Percentiles rank a stretch among this genome's conserved stretches.
Conservation (phyloP, 495 filamentous ascomycete genomes). For the Hypoxylon crocopeplum region DNA sequence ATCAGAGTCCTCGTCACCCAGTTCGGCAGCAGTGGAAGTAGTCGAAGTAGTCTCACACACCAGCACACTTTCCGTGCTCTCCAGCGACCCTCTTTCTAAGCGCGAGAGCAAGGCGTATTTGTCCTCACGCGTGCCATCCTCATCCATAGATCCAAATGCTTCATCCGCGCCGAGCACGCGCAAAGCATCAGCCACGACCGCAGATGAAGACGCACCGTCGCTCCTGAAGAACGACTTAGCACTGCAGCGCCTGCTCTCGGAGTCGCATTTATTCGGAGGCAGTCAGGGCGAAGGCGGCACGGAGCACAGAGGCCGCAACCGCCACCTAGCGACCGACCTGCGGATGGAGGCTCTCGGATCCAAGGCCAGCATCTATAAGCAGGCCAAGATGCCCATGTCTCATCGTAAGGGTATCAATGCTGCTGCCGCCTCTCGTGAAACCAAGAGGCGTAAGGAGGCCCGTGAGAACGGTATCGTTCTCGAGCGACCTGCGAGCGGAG, state of each 20-base stretch:
- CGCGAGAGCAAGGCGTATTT: constrained; percentile 79
- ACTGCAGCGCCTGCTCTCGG: constrained; percentile 83
- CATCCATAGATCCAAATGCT: constrained; percentile 36
- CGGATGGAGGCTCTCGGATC: constrained; percentile 82
- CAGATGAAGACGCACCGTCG: constrained; percentile 58
- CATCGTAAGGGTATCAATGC: constrained; percentile 79
- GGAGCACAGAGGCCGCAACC: constrained; percentile 53
- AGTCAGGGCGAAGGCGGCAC: constrained; percentile 64
- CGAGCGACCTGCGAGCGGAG: constrained; percentile 63
- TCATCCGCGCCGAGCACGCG: constrained; percentile 36
- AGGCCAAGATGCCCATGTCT: constrained; percentile 83
- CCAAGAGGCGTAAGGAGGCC: constrained; percentile 75
- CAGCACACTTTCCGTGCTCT: constrained; percentile 38
- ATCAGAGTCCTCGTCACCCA: constrained; percentile 1
- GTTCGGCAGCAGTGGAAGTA: constrained; percentile 22
- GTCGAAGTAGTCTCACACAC: constrained; percentile 74
- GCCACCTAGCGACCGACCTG: constrained; percentile 79
- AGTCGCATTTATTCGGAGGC: constrained; percentile 86
- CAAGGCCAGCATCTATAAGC: constrained; percentile 72
- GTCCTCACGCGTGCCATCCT: constrained; percentile 53
- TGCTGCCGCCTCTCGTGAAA: constrained; percentile 68
- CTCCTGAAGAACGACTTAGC: constrained; percentile 89
- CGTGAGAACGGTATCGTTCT: constrained; percentile 90
- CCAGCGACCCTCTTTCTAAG: constrained; percentile 61
- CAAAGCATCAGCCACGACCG: constrained; percentile 39